Percentiles rank a stretch among this genome's conserved stretches.
Conservation (phyloP, 495 filamentous ascomycete species). For the Neurospora intermedia region DNA sequence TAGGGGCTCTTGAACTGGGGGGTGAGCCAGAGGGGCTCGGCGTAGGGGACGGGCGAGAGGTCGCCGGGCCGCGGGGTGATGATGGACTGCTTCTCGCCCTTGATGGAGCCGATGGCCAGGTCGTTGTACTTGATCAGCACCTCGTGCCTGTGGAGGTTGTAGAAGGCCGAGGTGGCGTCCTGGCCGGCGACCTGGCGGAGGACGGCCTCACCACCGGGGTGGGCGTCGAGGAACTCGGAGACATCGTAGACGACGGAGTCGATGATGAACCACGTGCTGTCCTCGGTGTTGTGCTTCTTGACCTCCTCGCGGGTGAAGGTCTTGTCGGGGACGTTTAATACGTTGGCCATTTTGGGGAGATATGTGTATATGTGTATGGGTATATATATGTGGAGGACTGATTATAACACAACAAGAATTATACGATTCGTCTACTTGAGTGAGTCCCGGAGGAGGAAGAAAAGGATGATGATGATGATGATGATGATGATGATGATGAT, state of each 20-base stretch:
- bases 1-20: conserved; percentile 74
- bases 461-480: not conserved
- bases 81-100: conserved; percentile 64
- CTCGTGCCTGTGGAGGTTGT: conserved; percentile 89
- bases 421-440: not conserved
- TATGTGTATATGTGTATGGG: not conserved
- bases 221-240: conserved; percentile 82
- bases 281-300: conserved; percentile 71
- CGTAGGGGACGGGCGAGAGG: conserved; percentile 67
- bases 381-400: not conserved
- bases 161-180: conserved; percentile 82
- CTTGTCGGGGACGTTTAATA: conserved; percentile 22
- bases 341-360: not conserved
- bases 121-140: conserved; percentile 66
- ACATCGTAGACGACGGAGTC: conserved; percentile 91
- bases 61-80: conserved; percentile 60
- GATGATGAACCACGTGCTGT: conserved; percentile 71
- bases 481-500: not conserved
- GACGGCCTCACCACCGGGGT: conserved; percentile 76
- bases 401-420: not conserved
- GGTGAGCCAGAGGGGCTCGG: conserved; percentile 70
- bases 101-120: conserved; percentile 66
- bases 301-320: conserved; percentile 66
- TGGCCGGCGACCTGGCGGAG: conserved; percentile 75
- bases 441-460: not conserved